Evolutionary conservation across 805 yeast genomes (phyloP), one percentile per base, ranked within the genome.

Genomic region (Candida awuae): DNA sequence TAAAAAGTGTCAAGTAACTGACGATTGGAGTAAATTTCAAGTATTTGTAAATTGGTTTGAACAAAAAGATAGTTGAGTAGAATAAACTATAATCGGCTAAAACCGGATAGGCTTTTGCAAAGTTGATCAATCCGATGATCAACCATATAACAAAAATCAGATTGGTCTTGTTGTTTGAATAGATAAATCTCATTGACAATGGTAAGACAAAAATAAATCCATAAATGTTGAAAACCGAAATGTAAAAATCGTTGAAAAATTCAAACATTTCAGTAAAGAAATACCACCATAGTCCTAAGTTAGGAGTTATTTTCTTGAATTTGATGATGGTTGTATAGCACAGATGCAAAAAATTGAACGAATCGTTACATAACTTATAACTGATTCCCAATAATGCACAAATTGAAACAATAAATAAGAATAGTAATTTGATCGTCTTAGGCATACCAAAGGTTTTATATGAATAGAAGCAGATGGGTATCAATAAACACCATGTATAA

Each of bases 221-320:
- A 60, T 79, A 86, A 33, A 88, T 53, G 52, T 87, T 88, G 75
- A 88, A 92, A 16, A 87, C 80, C 9, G 86, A 78, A 29, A 80
- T 63, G 66, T 84, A 92, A 53, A 92, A 87, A 16, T 84, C 77
- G 21, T 80, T 71, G 68, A 90, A 92, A 55, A 78, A 83, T 39
- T 82, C 92, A 62, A 92, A 92, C 76, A 92, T 84, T 60, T 92
- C 98, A 30, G 90, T 83, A 66, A 92, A 92, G 52, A 88, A 78
- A 64, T 92, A 92, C 99, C 99, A 92, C 99, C 99, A 92, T 16
- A 92, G 66, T 1, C 98, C 98, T 48, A 92, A 59, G 60, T 92
- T 92, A 20, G 98, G 98, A 5, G 79, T 69, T 44, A 87, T 75
- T 46, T 85, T 88, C 28, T 69, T 69, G 51, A 84, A 80, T 18